Evolutionary conservation across 805 yeast species (phyloP).

Genomic region (Myxozyma vanderwaltii): DNA sequence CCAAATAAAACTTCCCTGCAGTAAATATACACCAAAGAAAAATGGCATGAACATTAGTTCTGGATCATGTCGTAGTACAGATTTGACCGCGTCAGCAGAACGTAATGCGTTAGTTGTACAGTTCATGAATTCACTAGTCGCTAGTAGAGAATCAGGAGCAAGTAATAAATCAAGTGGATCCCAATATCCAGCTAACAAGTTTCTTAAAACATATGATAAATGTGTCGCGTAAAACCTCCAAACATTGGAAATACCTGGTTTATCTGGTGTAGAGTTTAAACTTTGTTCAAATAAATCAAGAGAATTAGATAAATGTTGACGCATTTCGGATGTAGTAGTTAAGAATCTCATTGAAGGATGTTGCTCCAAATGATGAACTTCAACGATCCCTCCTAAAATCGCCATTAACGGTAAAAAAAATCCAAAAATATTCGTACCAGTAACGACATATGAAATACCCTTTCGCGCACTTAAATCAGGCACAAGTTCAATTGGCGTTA

Average conservation of each 20-base stretch:
- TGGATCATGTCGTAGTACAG: constrained; percentile 37
- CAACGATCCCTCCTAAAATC: constrained; percentile 41
- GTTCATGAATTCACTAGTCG: constrained; percentile 33
- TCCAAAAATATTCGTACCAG: constrained; percentile 46
- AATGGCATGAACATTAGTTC: constrained; percentile 40
- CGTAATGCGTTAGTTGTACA: constrained; percentile 36
- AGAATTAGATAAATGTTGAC: constrained; percentile 12
- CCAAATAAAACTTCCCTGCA: constrained; percentile 39
- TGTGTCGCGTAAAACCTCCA: constrained; percentile 26
- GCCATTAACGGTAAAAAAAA: constrained; percentile 45
- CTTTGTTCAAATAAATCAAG: constrained; percentile 15
- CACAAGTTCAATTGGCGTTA: constrained; percentile 7
- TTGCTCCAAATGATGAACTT: constrained; percentile 36
- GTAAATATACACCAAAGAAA: constrained; percentile 39
- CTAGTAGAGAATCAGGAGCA: constrained; percentile 33
- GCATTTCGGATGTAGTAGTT: constrained; percentile 6
- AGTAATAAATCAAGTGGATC: constrained; percentile 39
- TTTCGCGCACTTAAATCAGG: constrained; percentile 6
- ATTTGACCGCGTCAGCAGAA: constrained; percentile 37
- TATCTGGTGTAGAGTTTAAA: constrained; percentile 4
- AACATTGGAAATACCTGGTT: constrained; percentile 1
- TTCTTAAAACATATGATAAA: constrained; percentile 36
- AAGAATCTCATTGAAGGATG: constrained; percentile 34
- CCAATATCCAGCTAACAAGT: constrained; percentile 39
- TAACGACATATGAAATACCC: constrained; percentile 38